Conservation (phyloP, 176 grass and related monocot species). For the Luzula sylvatica region DNA sequence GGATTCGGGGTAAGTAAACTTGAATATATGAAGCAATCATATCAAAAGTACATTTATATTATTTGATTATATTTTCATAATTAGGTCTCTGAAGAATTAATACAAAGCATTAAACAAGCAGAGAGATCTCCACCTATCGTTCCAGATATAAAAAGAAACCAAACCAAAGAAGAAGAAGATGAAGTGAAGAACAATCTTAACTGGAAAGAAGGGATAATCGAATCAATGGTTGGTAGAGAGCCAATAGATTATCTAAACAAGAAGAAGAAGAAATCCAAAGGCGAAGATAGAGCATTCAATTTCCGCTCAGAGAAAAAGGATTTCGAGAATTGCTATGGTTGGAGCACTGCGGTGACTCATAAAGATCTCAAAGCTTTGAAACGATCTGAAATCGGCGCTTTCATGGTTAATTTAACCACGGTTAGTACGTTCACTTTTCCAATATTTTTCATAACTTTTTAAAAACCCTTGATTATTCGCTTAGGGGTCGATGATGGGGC, state of each 20-base stretch:
- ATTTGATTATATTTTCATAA: background rate
- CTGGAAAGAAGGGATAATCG: constrained; percentile 44
- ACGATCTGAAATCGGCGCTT: constrained; percentile 43
- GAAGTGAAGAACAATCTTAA: constrained; percentile 1
- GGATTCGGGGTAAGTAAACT: constrained; percentile 52
- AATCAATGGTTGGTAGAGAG: constrained; percentile 32
- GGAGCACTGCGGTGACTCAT: constrained; percentile 64
- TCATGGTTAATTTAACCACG: constrained; percentile 83
- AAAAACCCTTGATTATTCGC: background rate
- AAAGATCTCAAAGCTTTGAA: constrained; percentile 39
- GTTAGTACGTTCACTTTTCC: constrained; percentile 30
- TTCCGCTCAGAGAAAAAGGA: constrained; percentile 58
- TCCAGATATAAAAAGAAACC: constrained; percentile 17
- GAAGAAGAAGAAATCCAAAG: constrained; percentile 60
- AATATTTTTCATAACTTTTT: too few relatives aligned
- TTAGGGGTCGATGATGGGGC: constrained; percentile 80
- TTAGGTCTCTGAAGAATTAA: constrained; percentile 31
- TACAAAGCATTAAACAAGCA: constrained; percentile 27
- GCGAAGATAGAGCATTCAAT: constrained; percentile 57
- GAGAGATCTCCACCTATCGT: constrained; percentile 41
- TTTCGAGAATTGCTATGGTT: constrained; percentile 78
- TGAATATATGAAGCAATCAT: background rate
- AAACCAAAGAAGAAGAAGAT: constrained; percentile 18
- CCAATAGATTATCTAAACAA: constrained; percentile 42
- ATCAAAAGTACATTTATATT: background rate